A percentile compares a stretch with the other conserved stretches of the same genome.
phyloP scores from a whole-genome alignment of 768 basidiomycete species.

The Boletellus ananiceps region DNA sequence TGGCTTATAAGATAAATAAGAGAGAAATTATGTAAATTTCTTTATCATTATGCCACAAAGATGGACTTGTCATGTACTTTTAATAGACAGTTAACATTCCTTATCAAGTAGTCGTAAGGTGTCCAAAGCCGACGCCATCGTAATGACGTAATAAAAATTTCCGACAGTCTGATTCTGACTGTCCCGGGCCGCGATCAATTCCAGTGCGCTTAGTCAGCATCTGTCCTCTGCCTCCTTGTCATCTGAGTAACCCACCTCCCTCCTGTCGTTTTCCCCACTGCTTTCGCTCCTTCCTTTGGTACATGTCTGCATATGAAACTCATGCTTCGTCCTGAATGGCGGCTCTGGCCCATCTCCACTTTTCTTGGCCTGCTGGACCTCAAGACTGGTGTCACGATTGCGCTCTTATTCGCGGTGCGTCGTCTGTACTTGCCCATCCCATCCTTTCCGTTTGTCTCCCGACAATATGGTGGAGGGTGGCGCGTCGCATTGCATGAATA shows the following conservation, averaged over 20 bases:
- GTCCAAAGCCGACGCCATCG: too few relatives aligned
- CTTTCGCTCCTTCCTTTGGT: conserved; percentile 12
- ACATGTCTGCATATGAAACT: conserved; percentile 61
- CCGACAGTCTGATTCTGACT: too few relatives aligned
- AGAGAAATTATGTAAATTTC: too few relatives aligned
- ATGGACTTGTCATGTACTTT: too few relatives aligned
- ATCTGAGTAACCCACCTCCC: neutral
- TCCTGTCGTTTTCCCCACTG: neutral
- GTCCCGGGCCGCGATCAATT: neutral
- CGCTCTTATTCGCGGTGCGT: conserved; percentile 84
- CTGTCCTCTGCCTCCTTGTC: neutral
- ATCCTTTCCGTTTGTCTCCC: neutral
- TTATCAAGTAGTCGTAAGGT: too few relatives aligned
- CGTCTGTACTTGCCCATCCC: neutral
- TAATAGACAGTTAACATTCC: too few relatives aligned
- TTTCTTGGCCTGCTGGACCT: conserved; percentile 88
- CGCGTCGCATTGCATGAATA: neutral
- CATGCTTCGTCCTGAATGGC: conserved; percentile 77
- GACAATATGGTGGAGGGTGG: neutral
- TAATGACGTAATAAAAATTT: too few relatives aligned
- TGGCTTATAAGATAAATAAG: too few relatives aligned
- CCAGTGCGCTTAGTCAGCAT: conserved; percentile 19
- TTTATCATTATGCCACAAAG: too few relatives aligned
- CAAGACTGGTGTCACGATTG: conserved; percentile 88
- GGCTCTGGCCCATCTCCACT: conserved; percentile 75